Base-by-base conservation (phyloP, 2,329 filamentous ascomycete species). In the Gnomoniopsis sp. region DNA sequence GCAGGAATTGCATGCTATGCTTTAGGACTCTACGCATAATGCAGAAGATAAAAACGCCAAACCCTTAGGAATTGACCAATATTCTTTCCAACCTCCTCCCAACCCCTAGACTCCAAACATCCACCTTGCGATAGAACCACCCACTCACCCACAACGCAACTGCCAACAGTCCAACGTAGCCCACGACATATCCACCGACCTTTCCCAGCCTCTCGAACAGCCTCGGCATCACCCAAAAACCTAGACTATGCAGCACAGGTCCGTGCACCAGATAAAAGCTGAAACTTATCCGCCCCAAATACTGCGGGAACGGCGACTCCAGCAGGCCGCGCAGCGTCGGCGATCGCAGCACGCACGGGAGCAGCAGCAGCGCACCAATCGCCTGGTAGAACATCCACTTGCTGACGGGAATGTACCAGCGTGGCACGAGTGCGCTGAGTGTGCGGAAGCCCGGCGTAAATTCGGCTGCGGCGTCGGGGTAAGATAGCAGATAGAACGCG, bases 361-460 rank as follows among this genome's bases (percentile, higher is more conserved):
- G 60, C 0, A 76, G 67, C 2, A 75, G 58, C 1, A 75, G 62
- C 0, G 74, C 74, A 1, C 74, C 74, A 59, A 73, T 67, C 0
- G 72, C 64, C 54, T 76, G 68, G 61, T 74, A 75, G 57, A 75
- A 74, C 70, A 73, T 73, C 74, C 74, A 76, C 8, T 68, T 70
- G 0, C 71, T 72, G 0, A 74, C 56, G 2, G 71, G 68, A 3
- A 61, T 58, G 65, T 76, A 76, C 63, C 75, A 75, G 49, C 67
- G 66, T 1, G 74, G 74, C 2, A 71, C 68, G 48, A 69, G 69
- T 0, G 64, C 65, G 0, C 73, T 70, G 3, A 76, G 68, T 14
- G 67, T 64, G 0, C 65, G 65, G 63, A 74, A 76, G 0, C 74
- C 73, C 0, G 74, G 74, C 0, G 74, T 76, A 55, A 68, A 72